A percentile compares a stretch with the other conserved stretches of the same genome.
Evolutionary conservation across 192 early-diverging fungal species (phyloP).

Genomic region (Cladochytrium replicatum): DNA sequence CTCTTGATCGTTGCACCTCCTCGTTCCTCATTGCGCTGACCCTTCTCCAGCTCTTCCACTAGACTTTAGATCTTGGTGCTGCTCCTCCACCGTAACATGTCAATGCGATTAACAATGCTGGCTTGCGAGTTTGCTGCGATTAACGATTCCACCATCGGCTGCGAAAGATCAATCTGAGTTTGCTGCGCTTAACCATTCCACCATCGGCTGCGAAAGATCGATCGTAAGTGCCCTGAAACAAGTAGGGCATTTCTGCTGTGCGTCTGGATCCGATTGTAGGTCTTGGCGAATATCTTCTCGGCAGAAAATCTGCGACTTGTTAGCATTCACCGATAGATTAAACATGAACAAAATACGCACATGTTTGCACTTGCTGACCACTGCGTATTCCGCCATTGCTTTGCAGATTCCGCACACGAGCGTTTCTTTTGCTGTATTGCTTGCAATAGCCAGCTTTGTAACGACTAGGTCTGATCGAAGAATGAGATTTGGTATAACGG

Average conservation of each 20-base stretch:
- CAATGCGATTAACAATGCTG: conserved; percentile 86
- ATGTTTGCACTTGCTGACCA: conserved; percentile 75
- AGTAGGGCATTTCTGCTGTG: conserved; percentile 57
- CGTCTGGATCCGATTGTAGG: conserved; percentile 23
- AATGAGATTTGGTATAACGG: too few relatives aligned
- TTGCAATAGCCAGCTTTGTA: conserved; percentile 17
- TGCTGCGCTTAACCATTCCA: conserved; percentile 28
- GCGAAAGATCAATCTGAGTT: conserved; percentile 58
- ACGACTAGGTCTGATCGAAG: conserved; percentile 34
- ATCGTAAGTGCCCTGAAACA: conserved; percentile 69
- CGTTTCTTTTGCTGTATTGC: conserved; percentile 41
- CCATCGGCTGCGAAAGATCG: conserved; percentile 49
- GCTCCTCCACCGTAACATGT: conserved; percentile 78
- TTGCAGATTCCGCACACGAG: conserved; percentile 80
- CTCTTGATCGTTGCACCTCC: conserved; percentile 67
- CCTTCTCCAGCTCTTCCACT: conserved; percentile 71
- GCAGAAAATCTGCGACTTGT: conserved; percentile 56
- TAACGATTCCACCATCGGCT: conserved; percentile 30
- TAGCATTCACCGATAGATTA: background rate
- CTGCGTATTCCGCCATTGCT: conserved; percentile 80
- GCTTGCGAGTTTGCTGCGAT: conserved; percentile 36
- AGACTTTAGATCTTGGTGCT: conserved; percentile 89
- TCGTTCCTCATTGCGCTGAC: conserved; percentile 57
- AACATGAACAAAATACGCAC: conserved; percentile 1
- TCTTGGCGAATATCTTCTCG: conserved; percentile 62